A percentile compares a stretch with the other conserved stretches of the same genome.
phyloP scores from a whole-genome alignment of 805 yeast species.

The Metschnikowia vanudenii region DNA sequence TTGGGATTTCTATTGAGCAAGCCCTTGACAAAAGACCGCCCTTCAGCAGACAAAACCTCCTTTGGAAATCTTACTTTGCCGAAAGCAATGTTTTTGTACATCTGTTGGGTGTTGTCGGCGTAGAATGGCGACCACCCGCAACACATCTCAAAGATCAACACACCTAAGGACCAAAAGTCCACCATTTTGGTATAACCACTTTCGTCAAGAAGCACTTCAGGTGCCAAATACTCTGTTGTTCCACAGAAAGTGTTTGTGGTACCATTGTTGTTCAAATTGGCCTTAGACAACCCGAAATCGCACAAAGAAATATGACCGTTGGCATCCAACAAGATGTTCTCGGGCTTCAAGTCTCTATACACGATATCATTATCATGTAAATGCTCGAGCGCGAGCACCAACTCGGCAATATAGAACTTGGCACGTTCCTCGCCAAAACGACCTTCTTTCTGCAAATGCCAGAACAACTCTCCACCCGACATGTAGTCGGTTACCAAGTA shows the following conservation, averaged over 20 bases:
- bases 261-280: constrained; percentile 78
- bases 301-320: constrained; percentile 97
- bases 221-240: constrained; percentile 96
- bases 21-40: constrained; percentile 94
- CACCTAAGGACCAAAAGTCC: constrained; percentile 98
- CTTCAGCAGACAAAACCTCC: constrained; percentile 89
- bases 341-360: constrained; percentile 96
- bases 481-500: constrained; percentile 94
- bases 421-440: constrained; percentile 92
- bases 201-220: constrained; percentile 93
- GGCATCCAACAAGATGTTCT: constrained; percentile 90
- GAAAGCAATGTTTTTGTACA: constrained; percentile 98
- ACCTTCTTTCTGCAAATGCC: constrained; percentile 97
- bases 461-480: constrained; percentile 96
- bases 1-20: constrained; percentile 91
- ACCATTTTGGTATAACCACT: constrained; percentile 98
- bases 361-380: constrained; percentile 94
- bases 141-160: constrained; percentile 96
- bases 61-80: constrained; percentile 97
- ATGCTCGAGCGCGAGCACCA: constrained; percentile 89
- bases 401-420: constrained; percentile 94
- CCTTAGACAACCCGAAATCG: constrained; percentile 95
- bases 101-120: constrained; percentile 96
- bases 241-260: constrained; percentile 98
- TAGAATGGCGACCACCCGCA: constrained; percentile 99